These are phyloP conservation scores for Daldinia bambusicola DNA, from an alignment of 495 filamentous ascomycete genomes.

Conservation along the genomic window DNA sequence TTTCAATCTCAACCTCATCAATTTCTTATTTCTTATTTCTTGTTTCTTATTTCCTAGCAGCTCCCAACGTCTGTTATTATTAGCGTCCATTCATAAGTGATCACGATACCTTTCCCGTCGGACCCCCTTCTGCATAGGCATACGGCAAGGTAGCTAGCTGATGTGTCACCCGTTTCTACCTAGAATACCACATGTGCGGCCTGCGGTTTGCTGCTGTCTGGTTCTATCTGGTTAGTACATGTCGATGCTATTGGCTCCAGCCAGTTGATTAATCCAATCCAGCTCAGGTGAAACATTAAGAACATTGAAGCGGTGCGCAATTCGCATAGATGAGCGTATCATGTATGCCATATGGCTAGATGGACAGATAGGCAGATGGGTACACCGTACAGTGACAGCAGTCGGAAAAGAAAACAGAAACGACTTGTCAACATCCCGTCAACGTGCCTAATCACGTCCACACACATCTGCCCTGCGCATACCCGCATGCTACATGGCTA, in stretches of 20 bases:
- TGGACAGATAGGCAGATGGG: neutral
- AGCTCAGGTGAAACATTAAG: conserved; percentile 26
- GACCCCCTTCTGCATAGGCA: conserved; percentile 7
- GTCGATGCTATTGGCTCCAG: conserved; percentile 17
- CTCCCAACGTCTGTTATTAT: conserved; percentile 8
- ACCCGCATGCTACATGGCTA: conserved; percentile 29
- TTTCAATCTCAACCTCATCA: conserved; percentile 10
- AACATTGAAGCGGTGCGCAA: conserved; percentile 13
- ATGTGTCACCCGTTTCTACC: conserved; percentile 3
- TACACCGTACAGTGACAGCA: conserved; percentile 4
- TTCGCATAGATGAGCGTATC: too few relatives aligned
- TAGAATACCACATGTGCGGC: conserved; percentile 9
- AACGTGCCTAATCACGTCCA: conserved; percentile 34
- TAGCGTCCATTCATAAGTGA: conserved; percentile 10
- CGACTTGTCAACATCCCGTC: conserved; percentile 23
- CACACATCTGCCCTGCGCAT: conserved; percentile 31
- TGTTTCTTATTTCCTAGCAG: neutral
- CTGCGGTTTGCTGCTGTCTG: conserved; percentile 20
- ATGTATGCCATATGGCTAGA: neutral
- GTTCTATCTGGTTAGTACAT: conserved; percentile 7
- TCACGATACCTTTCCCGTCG: conserved; percentile 7
- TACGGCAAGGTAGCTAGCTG: conserved; percentile 8
- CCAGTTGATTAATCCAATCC: conserved; percentile 13
- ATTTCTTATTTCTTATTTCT: neutral
- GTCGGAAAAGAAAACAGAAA: conserved; percentile 11